These are phyloP conservation scores for Eucalyptus tenuipes DNA, from an alignment of 345 rosid genomes.

Conservation along the genomic window DNA sequence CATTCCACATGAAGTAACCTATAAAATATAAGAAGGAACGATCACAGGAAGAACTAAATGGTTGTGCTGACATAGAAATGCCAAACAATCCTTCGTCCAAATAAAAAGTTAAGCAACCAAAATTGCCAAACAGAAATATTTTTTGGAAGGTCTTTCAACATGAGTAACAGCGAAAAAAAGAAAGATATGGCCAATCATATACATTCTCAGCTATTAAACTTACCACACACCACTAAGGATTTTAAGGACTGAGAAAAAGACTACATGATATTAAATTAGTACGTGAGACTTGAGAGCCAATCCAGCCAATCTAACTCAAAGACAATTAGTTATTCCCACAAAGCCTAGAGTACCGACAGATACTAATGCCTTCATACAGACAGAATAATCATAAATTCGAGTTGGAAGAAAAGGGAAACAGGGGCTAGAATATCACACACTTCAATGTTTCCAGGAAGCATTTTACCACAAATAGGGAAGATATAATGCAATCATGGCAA, in stretches of 20 bases:
- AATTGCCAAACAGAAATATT: background rate
- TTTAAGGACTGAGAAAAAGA: background rate
- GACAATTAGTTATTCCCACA: background rate
- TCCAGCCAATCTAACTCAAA: background rate
- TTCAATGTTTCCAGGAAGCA: background rate
- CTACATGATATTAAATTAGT: background rate
- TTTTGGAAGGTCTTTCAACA: background rate
- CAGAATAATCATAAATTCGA: background rate
- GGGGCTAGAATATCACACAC: background rate
- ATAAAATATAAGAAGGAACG: background rate
- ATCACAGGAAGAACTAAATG: background rate
- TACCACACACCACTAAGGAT: background rate
- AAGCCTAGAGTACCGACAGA: background rate
- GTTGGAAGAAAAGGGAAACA: background rate
- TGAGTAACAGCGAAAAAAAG: background rate
- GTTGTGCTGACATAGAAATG: background rate
- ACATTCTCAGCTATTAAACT: background rate
- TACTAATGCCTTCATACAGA: background rate
- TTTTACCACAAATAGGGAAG: background rate
- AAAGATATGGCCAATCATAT: background rate
- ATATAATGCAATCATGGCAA: background rate
- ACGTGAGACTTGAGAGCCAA: background rate
- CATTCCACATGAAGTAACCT: slow-evolving; percentile 76
- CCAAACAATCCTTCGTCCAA: background rate
- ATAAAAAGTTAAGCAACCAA: background rate